A percentile compares a stretch with the other conserved stretches of the same genome.
Conservation (phyloP, 2,329 filamentous ascomycete species). For the Epichloe scottii region DNA sequence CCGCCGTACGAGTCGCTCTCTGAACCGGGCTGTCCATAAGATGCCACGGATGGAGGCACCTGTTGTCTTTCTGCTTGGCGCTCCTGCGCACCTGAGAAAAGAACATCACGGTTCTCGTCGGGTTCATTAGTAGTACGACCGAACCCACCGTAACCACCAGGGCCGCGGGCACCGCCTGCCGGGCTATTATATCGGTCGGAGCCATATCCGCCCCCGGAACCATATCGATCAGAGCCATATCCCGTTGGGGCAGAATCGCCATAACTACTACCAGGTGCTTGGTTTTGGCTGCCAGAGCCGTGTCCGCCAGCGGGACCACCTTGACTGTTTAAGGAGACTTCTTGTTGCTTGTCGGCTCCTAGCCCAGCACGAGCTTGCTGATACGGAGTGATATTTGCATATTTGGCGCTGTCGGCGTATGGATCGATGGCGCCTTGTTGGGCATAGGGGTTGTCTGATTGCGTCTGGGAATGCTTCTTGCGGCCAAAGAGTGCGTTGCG, state of each 20-base stretch:
- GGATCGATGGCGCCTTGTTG: slow-evolving; percentile 38
- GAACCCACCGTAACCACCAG: slow-evolving; percentile 50
- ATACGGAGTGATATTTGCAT: slow-evolving; percentile 32
- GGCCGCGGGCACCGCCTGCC: slow-evolving; percentile 27
- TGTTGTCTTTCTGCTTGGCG: slow-evolving; percentile 31
- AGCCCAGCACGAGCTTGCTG: slow-evolving; percentile 29
- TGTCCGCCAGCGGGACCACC: slow-evolving; percentile 7
- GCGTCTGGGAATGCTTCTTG: slow-evolving; percentile 36
- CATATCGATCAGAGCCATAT: slow-evolving; percentile 42
- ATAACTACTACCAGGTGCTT: slow-evolving; percentile 9
- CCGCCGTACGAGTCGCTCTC: slow-evolving; percentile 29
- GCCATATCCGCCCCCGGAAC: slow-evolving; percentile 37
- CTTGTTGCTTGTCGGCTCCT: slow-evolving; percentile 18
- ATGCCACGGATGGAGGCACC: slow-evolving; percentile 8
- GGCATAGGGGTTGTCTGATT: slow-evolving; percentile 45
- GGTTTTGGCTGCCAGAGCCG: slow-evolving; percentile 7
- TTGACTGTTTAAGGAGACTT: slow-evolving; percentile 17
- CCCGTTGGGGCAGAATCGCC: slow-evolving; percentile 22
- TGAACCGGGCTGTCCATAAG: slow-evolving; percentile 15
- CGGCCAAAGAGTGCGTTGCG: slow-evolving; percentile 40
- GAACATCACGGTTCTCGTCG: slow-evolving; percentile 46
- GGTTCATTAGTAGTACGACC: slow-evolving; percentile 31
- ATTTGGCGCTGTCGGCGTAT: slow-evolving; percentile 37
- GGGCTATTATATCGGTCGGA: slow-evolving; percentile 31
- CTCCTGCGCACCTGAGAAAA: slow-evolving; percentile 46